Conservation (phyloP, 352 stramenopile genomes). For the Phytophthora colocasiae region DNA sequence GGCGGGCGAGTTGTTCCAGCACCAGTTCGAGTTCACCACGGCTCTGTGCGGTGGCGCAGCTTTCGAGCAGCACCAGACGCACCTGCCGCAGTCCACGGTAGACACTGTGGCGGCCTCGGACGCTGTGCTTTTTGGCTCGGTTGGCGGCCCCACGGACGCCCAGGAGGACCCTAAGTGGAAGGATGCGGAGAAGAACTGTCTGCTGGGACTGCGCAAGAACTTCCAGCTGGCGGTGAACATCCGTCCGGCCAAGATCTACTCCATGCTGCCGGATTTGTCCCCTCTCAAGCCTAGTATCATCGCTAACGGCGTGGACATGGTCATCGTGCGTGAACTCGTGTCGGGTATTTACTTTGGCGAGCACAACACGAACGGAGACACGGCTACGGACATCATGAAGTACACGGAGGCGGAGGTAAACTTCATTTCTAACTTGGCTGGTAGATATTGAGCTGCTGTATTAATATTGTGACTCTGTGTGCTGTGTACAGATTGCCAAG, state of each 20-base stretch:
- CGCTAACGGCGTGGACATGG: slow-evolving; percentile 96
- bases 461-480: background rate
- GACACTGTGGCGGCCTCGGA: slow-evolving; percentile 91
- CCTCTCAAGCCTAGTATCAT: slow-evolving; percentile 98
- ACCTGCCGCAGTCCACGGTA: slow-evolving; percentile 96
- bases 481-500: slow-evolving; percentile 56
- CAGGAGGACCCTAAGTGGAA: slow-evolving; percentile 92
- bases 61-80: slow-evolving; percentile 91
- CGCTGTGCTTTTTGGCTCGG: slow-evolving; percentile 96
- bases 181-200: slow-evolving; percentile 94
- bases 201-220: slow-evolving; percentile 98
- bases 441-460: background rate
- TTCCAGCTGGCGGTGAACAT: slow-evolving; percentile 99
- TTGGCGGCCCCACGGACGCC: slow-evolving; percentile 95
- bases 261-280: slow-evolving; percentile 97
- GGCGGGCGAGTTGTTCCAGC: slow-evolving; percentile 80
- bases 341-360: slow-evolving; percentile 99
- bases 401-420: slow-evolving; percentile 94
- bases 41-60: slow-evolving; percentile 96
- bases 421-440: background rate
- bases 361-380: slow-evolving; percentile 72
- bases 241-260: slow-evolving; percentile 97
- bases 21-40: slow-evolving; percentile 94
- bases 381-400: slow-evolving; percentile 96
- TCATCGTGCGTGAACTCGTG: slow-evolving; percentile 98